phyloP scores from a whole-genome alignment of 2,329 filamentous ascomycete species.

The Lizonia empirigonia region DNA sequence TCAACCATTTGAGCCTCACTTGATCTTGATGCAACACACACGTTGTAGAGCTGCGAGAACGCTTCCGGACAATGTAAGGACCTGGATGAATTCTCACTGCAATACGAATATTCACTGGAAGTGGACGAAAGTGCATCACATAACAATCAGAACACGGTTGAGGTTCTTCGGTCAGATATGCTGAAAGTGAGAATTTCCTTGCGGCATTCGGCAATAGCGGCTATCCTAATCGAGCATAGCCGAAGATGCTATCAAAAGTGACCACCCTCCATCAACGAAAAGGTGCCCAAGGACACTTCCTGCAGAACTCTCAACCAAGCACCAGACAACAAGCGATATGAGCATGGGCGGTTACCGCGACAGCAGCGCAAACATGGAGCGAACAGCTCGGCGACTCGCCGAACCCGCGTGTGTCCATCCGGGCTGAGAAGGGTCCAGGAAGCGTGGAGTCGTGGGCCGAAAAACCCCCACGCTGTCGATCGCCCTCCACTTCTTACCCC shows the following conservation, averaged over 20 bases:
- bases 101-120: no score
- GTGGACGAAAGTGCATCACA: no score
- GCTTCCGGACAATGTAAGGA: no score
- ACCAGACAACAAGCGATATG: background rate
- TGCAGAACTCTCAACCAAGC: background rate
- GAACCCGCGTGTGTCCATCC: background rate
- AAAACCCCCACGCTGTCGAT: constrained; percentile 5
- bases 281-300: background rate
- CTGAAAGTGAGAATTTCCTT: no score
- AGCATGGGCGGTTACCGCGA: background rate
- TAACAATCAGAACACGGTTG: no score
- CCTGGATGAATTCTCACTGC: no score
- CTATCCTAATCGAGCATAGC: background rate
- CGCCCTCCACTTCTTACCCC: background rate
- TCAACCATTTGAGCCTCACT: no score
- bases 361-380: background rate
- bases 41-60: no score
- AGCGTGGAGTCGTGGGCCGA: background rate
- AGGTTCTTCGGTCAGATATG: no score
- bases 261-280: background rate
- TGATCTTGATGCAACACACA: no score
- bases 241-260: background rate
- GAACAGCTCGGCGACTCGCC: background rate
- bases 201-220: background rate
- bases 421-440: background rate